Evolutionary conservation across 2,329 filamentous ascomycete species (phyloP).

Genomic region (Plectosphaerella plurivora): DNA sequence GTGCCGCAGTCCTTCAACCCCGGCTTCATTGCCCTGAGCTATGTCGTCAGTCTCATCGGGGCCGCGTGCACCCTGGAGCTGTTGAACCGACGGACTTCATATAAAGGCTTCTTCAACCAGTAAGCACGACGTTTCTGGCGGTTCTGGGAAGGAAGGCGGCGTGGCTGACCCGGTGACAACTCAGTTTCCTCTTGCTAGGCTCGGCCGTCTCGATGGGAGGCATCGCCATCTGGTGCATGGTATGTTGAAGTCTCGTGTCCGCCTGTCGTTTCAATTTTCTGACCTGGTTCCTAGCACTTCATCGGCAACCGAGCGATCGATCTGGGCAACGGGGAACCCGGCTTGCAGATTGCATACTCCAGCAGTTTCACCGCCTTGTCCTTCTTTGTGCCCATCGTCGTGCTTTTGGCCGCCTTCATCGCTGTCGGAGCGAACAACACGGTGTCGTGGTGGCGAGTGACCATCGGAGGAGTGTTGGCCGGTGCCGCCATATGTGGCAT

Average conservation of each 20-base stretch:
- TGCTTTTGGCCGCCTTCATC: conserved; percentile 69
- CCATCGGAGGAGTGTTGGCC: conserved; percentile 62
- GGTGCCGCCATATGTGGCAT: conserved; percentile 76
- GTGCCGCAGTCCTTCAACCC: conserved; percentile 47
- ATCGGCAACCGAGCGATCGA: conserved; percentile 78
- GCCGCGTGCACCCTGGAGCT: conserved; percentile 77
- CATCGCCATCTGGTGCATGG: conserved; percentile 70
- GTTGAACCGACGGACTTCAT: conserved; percentile 69
- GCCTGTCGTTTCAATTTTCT: not conserved
- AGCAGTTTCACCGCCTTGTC: conserved; percentile 69
- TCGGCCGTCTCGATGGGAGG: conserved; percentile 70
- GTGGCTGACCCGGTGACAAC: conserved; percentile 1
- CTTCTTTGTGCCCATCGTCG: conserved; percentile 73
- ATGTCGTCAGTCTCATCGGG: conserved; percentile 72
- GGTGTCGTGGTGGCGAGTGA: conserved; percentile 54
- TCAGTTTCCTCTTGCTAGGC: conserved; percentile 57
- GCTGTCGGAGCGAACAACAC: conserved; percentile 57
- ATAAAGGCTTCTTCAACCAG: conserved; percentile 66
- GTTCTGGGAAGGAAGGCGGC: not conserved
- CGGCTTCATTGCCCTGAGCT: conserved; percentile 67
- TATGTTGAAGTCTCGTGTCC: conserved; percentile 19
- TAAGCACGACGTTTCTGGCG: conserved; percentile 27
- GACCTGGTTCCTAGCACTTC: conserved; percentile 59
- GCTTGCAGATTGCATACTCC: conserved; percentile 71
- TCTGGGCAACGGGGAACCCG: conserved; percentile 55